Evolutionary conservation across 179 eudicot species (phyloP), one percentile per base, ranked within the genome.

Genomic region (Corrigiola litoralis): DNA sequence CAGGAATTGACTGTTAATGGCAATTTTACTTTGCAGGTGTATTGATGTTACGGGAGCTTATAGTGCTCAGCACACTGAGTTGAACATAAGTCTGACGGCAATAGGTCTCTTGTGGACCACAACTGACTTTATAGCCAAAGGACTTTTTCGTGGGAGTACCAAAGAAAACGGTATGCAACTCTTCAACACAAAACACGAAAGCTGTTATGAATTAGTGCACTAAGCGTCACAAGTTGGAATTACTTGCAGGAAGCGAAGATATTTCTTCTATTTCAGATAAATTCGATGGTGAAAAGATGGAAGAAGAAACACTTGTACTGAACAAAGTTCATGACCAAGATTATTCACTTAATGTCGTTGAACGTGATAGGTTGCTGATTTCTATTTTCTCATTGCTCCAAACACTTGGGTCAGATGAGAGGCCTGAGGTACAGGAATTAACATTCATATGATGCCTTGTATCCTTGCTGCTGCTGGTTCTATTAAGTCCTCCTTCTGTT

Each of bases 1-100:
- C 20, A 50, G 10, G 46, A 18, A 42, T 59, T 62, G 57, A 47
- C 53, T 40, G 18, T 37, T 51, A 36, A 20, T 62, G 50, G 51
- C 31, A 28, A 23, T 54, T 29, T 68, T 5, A 36, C 23, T 28
- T 58, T 76, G 61, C 85, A 94, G 99, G 67, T 94, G 99, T 69
- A 80, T 94, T 64, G 96, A 94, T 61, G 99, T 94, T 55, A 80
- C 91, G 63, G 99, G 97, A 61, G 94, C 97, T 66, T 94, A 90
- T 67, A 81, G 99, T 78, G 77, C 92, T 67, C 99, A 94, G 74
- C 83, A 83, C 79, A 90, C 96, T 54, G 99, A 90, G 71, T 61
- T 94, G 83, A 94, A 94, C 81, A 94, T 94, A 46, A 91, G 97
- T 85, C 76, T 94, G 80, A 94, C 99, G 58, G 96, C 99, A 12